Percentiles rank a stretch among this genome's conserved stretches.
Conservation (phyloP, 345 rosid genomes). For the Sapria himalayana region DNA sequence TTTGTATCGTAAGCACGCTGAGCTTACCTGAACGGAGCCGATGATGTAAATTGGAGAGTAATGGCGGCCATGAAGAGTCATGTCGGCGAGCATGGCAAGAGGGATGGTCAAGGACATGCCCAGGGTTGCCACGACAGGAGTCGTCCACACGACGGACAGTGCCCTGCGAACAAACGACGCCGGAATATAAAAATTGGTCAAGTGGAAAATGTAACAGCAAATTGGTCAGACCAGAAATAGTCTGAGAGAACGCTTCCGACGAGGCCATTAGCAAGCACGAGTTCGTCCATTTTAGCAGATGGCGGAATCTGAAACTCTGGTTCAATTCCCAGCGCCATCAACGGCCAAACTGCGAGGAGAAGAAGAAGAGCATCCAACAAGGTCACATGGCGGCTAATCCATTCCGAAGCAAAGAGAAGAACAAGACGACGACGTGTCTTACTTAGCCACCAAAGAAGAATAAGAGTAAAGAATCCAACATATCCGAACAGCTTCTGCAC, state of each 20-base stretch:
- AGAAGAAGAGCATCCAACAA: slow-evolving; percentile 3
- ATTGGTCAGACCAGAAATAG: slow-evolving; percentile 49
- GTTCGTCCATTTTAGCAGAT: slow-evolving; percentile 77
- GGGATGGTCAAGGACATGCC: slow-evolving; percentile 84
- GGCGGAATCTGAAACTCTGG: slow-evolving; percentile 90
- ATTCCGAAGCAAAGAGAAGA: no score
- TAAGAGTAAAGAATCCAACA: slow-evolving; percentile 85
- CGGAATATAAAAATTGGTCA: neutral
- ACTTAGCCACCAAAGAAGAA: slow-evolving; percentile 99
- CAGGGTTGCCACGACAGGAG: slow-evolving; percentile 63
- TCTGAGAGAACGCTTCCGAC: slow-evolving; percentile 96
- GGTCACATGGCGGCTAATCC: no score
- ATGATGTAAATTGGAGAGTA: slow-evolving; percentile 63
- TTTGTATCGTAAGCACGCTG: neutral
- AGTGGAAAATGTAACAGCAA: neutral
- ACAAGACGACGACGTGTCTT: no score
- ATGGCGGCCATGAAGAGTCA: slow-evolving; percentile 63
- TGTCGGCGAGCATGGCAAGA: slow-evolving; percentile 72
- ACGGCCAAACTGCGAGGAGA: slow-evolving; percentile 64
- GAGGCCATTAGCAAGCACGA: slow-evolving; percentile 83
- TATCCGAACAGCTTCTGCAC: slow-evolving; percentile 96
- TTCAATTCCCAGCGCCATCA: slow-evolving; percentile 89
- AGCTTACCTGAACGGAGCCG: slow-evolving; percentile 49
- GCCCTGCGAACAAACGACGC: slow-evolving; percentile 24
- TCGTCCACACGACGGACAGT: slow-evolving; percentile 66